phyloP scores from a whole-genome alignment of 371 early-diverging fungal genomes.

The Mortierella sp. region DNA sequence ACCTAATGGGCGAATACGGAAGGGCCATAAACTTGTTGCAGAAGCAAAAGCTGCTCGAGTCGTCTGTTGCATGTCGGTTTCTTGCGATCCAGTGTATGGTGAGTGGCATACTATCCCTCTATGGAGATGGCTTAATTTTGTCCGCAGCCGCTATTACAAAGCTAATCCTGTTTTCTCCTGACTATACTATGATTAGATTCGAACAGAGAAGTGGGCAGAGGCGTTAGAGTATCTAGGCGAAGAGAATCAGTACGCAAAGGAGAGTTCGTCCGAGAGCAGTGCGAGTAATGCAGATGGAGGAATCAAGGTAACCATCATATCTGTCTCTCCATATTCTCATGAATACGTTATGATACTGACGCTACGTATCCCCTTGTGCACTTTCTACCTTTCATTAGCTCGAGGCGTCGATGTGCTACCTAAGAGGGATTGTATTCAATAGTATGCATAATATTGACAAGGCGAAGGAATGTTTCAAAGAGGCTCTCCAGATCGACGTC shows the following conservation, averaged over 20 bases:
- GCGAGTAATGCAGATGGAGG: slow-evolving; percentile 54
- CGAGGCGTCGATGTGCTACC: slow-evolving; percentile 74
- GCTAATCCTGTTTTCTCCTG: neutral
- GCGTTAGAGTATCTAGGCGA: slow-evolving; percentile 70
- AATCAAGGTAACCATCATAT: slow-evolving; percentile 45
- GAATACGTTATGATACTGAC: too few species aligned
- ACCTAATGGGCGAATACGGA: slow-evolving; percentile 69
- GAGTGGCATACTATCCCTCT: slow-evolving; percentile 29
- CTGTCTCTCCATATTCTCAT: neutral
- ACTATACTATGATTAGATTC: slow-evolving; percentile 55
- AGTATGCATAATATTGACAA: slow-evolving; percentile 62
- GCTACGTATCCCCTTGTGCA: too few species aligned
- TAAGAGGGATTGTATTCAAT: slow-evolving; percentile 71
- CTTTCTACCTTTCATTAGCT: slow-evolving; percentile 59
- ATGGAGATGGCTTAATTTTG: neutral
- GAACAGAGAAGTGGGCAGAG: slow-evolving; percentile 69
- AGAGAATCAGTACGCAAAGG: slow-evolving; percentile 65
- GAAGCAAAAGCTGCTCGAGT: slow-evolving; percentile 60
- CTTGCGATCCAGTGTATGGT: slow-evolving; percentile 75
- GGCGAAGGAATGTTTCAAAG: slow-evolving; percentile 75
- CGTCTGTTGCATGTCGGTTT: slow-evolving; percentile 70
- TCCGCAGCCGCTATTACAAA: too few species aligned
- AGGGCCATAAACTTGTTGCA: slow-evolving; percentile 70
- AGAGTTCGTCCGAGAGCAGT: slow-evolving; percentile 20
- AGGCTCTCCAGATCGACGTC: slow-evolving; percentile 74